Conservation (phyloP, 108 stramenopile genomes). For the Skeletonema marinoi region DNA sequence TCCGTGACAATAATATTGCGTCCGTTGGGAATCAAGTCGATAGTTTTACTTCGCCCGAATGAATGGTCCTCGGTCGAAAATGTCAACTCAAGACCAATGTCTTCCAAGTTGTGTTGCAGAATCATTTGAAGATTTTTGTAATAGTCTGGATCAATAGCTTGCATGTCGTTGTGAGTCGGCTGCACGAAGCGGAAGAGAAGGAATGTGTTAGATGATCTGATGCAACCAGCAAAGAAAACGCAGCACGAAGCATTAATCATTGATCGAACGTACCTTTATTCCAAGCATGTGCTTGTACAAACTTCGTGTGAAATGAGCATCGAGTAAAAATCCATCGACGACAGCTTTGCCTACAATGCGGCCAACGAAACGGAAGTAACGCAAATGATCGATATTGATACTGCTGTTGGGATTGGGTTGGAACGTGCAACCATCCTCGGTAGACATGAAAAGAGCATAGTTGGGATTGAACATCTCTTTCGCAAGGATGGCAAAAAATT, state of each 20-base stretch:
- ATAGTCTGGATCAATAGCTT: conserved; percentile 98
- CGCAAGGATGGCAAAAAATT: conserved; percentile 96
- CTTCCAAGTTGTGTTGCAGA: conserved; percentile 89
- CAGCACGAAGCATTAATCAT: background rate
- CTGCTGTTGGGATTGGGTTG: conserved; percentile 96
- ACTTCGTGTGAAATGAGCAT: conserved; percentile 97
- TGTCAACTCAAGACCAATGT: conserved; percentile 93
- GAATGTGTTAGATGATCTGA: background rate
- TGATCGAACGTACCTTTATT: conserved; percentile 46
- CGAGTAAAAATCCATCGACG: conserved; percentile 95
- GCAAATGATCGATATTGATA: conserved; percentile 95
- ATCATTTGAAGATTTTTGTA: conserved; percentile 95
- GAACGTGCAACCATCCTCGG: conserved; percentile 97
- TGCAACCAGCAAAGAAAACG: background rate
- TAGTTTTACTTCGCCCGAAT: conserved; percentile 80
- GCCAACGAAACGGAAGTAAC: conserved; percentile 96
- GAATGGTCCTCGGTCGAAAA: conserved; percentile 89
- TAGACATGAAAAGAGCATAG: conserved; percentile 95
- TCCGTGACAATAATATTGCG: conserved; percentile 93
- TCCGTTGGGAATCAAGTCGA: conserved; percentile 94
- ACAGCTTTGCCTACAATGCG: conserved; percentile 98
- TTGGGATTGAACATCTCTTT: conserved; percentile 99
- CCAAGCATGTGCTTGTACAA: conserved; percentile 99
- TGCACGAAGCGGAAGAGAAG: conserved; percentile 4
- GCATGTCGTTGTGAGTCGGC: conserved; percentile 95